Evolutionary conservation across 371 early-diverging fungal species (phyloP).

Genomic region (Smittium culicis): DNA sequence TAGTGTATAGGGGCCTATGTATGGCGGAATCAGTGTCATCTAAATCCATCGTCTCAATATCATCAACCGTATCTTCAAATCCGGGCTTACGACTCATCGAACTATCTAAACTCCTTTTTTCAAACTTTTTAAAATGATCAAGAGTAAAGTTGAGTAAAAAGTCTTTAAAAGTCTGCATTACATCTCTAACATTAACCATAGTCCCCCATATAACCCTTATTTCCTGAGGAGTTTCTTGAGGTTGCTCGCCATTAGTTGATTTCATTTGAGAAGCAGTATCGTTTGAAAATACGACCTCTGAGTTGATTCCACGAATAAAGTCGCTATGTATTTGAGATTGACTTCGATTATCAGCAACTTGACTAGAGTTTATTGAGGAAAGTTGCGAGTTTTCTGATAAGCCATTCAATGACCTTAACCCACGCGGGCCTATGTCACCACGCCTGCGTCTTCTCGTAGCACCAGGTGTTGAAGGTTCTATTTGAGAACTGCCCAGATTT

Average conservation of each 20-base stretch:
- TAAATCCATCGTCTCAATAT: too few species aligned
- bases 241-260: not conserved
- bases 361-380: constrained; percentile 14
- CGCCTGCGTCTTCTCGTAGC: too few species aligned
- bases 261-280: constrained; percentile 10
- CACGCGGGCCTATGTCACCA: too few species aligned
- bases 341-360: constrained; percentile 7
- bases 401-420: constrained; percentile 22
- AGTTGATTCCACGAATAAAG: constrained; percentile 23
- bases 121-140: too few species aligned
- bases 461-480: too few species aligned
- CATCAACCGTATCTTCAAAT: too few species aligned
- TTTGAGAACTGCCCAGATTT: too few species aligned
- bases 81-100: too few species aligned
- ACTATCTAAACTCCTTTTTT: too few species aligned
- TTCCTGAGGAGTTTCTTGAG: constrained; percentile 13
- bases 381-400: constrained; percentile 24
- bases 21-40: too few species aligned
- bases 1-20: too few species aligned
- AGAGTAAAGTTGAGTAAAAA: too few species aligned
- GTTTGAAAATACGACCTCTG: constrained; percentile 22
- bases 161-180: constrained; percentile 73
- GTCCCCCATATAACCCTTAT: constrained; percentile 96
- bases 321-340: constrained; percentile 14
- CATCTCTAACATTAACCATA: constrained; percentile 85